Evolutionary conservation across 768 basidiomycete genomes (phyloP).

Genomic region (Naganishia randhawae): DNA sequence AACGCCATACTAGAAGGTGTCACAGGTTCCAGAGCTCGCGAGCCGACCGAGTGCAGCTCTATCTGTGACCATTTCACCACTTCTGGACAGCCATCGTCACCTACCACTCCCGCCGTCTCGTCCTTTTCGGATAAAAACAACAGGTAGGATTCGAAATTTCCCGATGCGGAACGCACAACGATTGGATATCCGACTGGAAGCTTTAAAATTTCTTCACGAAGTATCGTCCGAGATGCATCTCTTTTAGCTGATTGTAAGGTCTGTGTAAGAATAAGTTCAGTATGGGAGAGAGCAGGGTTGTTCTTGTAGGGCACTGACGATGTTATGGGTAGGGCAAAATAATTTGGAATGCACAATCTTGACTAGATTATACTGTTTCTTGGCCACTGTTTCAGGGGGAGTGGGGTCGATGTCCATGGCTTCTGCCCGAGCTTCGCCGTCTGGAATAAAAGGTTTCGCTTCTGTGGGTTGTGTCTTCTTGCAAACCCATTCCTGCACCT

Average conservation of each 20-base stretch:
- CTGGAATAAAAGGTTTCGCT: constrained; percentile 58
- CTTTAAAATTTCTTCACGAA: constrained; percentile 51
- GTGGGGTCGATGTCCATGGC: constrained; percentile 57
- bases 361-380: constrained; percentile 17
- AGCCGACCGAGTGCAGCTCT: constrained; percentile 3
- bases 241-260: constrained; percentile 70
- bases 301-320: neutral
- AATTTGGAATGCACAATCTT: constrained; percentile 20
- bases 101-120: constrained; percentile 71
- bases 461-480: constrained; percentile 26
- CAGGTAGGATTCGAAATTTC: constrained; percentile 80
- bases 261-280: constrained; percentile 51
- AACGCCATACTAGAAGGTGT: neutral
- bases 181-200: constrained; percentile 63
- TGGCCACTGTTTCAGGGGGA: neutral
- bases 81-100: constrained; percentile 51
- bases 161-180: constrained; percentile 76
- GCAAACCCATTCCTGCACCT: constrained; percentile 41
- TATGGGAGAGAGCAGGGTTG: neutral
- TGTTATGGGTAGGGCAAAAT: constrained; percentile 11
- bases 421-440: constrained; percentile 82
- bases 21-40: neutral
- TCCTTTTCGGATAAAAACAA: constrained; percentile 66
- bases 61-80: constrained; percentile 17
- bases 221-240: constrained; percentile 68